Conservation (phyloP, 2,329 filamentous ascomycete species). For the Colletotrichum karsti region DNA sequence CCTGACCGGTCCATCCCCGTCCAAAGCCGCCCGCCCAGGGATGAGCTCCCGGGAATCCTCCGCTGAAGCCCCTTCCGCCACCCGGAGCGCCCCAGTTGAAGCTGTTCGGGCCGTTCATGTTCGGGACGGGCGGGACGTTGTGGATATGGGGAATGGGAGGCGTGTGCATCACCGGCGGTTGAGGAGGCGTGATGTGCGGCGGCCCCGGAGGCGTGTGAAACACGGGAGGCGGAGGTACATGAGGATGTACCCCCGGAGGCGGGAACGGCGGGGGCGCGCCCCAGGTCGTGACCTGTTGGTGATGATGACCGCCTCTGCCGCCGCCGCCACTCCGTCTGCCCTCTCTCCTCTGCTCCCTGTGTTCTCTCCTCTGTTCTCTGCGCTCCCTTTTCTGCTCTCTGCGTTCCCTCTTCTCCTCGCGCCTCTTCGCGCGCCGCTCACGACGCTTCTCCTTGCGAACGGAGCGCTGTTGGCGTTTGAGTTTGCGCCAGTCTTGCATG, state of each 20-base stretch:
- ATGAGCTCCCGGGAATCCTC: not conserved
- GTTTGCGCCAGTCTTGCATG: constrained; percentile 50
- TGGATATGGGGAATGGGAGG: not conserved
- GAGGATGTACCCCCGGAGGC: constrained; percentile 1
- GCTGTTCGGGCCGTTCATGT: not conserved
- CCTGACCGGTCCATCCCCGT: not conserved
- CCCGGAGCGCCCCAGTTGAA: constrained; percentile 1
- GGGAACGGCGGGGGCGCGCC: constrained; percentile 4
- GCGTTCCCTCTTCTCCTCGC: constrained; percentile 41
- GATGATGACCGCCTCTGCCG: not conserved
- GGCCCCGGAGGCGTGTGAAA: not conserved
- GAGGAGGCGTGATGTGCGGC: not conserved
- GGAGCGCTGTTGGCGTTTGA: constrained; percentile 39
- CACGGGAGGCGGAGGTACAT: not conserved
- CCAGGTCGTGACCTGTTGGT: constrained; percentile 5
- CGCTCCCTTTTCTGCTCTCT: constrained; percentile 40
- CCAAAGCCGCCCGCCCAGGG: constrained; percentile 16
- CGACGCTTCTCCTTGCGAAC: constrained; percentile 41
- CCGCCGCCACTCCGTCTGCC: constrained; percentile 28
- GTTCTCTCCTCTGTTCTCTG: constrained; percentile 40
- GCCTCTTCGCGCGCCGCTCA: constrained; percentile 37
- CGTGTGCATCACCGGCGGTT: not conserved
- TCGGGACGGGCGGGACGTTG: not conserved
- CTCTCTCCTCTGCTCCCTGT: constrained; percentile 39
- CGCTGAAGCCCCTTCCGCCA: not conserved